phyloP scores from a whole-genome alignment of 2,329 filamentous ascomycete species.

The Daldinia sp. region DNA sequence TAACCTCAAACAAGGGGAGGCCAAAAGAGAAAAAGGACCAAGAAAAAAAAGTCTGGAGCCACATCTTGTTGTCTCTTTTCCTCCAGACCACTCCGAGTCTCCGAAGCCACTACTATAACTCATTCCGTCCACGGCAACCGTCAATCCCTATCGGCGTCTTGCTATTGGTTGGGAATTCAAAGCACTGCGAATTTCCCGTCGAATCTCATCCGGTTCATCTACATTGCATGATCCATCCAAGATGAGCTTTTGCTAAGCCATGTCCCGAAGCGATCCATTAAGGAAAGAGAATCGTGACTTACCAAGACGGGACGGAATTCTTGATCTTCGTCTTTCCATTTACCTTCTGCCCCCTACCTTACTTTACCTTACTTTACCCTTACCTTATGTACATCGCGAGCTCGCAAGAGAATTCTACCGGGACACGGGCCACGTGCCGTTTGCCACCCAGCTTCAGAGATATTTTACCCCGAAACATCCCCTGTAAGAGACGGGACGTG shows the following conservation, averaged over 20 bases:
- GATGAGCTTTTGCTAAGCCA: conserved; percentile 31
- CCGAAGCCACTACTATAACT: conserved; percentile 28
- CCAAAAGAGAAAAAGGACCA: background rate
- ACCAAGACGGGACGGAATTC: conserved; percentile 41
- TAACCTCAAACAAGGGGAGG: background rate
- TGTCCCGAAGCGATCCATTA: conserved; percentile 35
- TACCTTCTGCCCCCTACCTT: conserved; percentile 13
- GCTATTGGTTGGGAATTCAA: conserved; percentile 47
- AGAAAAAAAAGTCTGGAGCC: conserved; percentile 1
- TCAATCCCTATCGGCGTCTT: conserved; percentile 20
- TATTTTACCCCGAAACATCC: conserved; percentile 35
- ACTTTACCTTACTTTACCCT: background rate
- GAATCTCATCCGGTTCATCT: conserved; percentile 45
- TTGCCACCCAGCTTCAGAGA: conserved; percentile 27
- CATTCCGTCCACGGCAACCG: conserved; percentile 38
- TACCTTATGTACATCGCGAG: conserved; percentile 8
- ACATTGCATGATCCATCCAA: conserved; percentile 42
- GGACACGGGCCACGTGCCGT: conserved; percentile 43
- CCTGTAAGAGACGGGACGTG: conserved; percentile 1
- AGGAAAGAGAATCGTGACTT: conserved; percentile 37
- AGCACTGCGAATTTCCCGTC: conserved; percentile 44
- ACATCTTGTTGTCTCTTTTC: conserved; percentile 4
- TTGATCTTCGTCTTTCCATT: conserved; percentile 15
- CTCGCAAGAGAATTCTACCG: conserved; percentile 40
- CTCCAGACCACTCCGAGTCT: conserved; percentile 33